These are phyloP conservation scores for Ogataea nitratoaversa DNA, from an alignment of 805 yeast genomes.

Conservation along the genomic window DNA sequence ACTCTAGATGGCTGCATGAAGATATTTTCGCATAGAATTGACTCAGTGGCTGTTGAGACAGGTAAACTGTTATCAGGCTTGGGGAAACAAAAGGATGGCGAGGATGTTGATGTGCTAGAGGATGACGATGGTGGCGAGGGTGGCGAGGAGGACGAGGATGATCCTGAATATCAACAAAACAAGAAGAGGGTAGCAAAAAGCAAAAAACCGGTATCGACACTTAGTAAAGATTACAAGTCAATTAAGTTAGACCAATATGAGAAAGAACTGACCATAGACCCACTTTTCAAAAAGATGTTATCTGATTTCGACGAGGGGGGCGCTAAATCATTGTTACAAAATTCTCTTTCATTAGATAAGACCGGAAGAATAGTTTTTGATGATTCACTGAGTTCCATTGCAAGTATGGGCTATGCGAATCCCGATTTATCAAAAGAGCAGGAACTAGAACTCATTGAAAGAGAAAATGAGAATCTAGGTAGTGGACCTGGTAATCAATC, in stretches of 20 bases:
- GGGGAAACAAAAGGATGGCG: constrained; percentile 36
- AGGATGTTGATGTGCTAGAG: too few relatives aligned
- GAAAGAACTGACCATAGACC: constrained; percentile 63
- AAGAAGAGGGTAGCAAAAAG: constrained; percentile 33
- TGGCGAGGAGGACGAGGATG: constrained; percentile 24
- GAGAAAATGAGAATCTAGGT: not conserved
- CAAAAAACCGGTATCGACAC: constrained; percentile 19
- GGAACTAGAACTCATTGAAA: not conserved
- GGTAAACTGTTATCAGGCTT: constrained; percentile 60
- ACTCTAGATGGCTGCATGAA: constrained; percentile 53
- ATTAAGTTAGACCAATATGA: constrained; percentile 54
- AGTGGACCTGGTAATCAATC: not conserved
- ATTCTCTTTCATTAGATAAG: constrained; percentile 52
- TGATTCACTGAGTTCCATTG: constrained; percentile 35
- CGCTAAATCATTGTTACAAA: constrained; percentile 62
- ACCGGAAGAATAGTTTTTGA: constrained; percentile 62
- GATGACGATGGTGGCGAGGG: constrained; percentile 19
- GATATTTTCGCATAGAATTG: constrained; percentile 45
- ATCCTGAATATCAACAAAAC: constrained; percentile 24
- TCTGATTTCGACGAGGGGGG: constrained; percentile 85
- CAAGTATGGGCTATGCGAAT: constrained; percentile 1
- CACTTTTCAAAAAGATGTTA: constrained; percentile 67
- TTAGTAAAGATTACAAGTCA: constrained; percentile 35
- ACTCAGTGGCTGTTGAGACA: constrained; percentile 32
- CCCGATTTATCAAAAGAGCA: not conserved